These are phyloP conservation scores for Leccinum fibrillosum DNA, from an alignment of 768 basidiomycete genomes.

Conservation along the genomic window DNA sequence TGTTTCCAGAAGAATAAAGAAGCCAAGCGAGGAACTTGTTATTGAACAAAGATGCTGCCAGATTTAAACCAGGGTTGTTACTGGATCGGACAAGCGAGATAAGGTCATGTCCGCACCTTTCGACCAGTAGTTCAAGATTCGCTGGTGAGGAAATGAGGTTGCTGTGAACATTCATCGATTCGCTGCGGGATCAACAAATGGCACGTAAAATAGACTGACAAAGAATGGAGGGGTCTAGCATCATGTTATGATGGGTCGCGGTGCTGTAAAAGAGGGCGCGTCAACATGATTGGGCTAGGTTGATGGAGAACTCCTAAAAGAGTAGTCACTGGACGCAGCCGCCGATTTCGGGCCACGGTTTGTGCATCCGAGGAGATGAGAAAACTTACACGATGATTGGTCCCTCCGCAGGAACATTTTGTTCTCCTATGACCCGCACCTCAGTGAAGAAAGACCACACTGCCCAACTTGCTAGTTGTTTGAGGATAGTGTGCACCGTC, in stretches of 20 bases:
- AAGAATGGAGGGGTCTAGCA: conserved; percentile 80
- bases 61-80: conserved; percentile 15
- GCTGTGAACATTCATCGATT: conserved; percentile 43
- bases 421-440: conserved; percentile 80
- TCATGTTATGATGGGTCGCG: conserved; percentile 94
- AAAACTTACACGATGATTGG: conserved; percentile 87
- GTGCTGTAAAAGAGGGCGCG: conserved; percentile 43
- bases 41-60: conserved; percentile 68
- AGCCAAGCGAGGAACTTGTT: conserved; percentile 74
- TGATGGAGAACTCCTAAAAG: neutral
- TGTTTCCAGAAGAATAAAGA: conserved; percentile 89
- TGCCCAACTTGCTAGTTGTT: conserved; percentile 67
- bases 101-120: conserved; percentile 56
- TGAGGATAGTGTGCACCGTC: conserved; percentile 66
- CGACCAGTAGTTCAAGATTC: conserved; percentile 90
- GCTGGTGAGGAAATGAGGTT: conserved; percentile 73
- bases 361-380: neutral
- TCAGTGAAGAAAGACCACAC: conserved; percentile 87
- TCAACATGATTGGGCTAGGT: conserved; percentile 10
- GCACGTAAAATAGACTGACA: conserved; percentile 48
- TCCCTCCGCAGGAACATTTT: conserved; percentile 83
- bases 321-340: neutral
- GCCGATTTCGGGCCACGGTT: neutral
- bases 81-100: conserved; percentile 10
- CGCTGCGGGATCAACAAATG: conserved; percentile 13